Conservation (phyloP, 768 basidiomycete species). For the Leccinum aurantiacum region DNA sequence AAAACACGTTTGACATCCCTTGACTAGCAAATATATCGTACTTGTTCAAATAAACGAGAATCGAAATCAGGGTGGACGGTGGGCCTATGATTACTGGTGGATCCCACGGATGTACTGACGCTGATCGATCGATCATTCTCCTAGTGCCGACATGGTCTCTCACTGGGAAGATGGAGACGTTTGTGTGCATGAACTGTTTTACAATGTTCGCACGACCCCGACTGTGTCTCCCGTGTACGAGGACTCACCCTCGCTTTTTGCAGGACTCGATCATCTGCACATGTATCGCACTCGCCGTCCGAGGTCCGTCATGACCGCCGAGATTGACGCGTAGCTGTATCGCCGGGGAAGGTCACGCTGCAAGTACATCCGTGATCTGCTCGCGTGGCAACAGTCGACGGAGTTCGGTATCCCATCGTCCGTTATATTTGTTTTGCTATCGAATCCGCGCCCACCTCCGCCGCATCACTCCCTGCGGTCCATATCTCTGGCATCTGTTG, state of each 20-base stretch:
- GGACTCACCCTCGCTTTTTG: slow-evolving; percentile 12
- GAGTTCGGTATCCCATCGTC: slow-evolving; percentile 18
- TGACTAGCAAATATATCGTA: slow-evolving; percentile 78
- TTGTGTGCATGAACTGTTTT: slow-evolving; percentile 75
- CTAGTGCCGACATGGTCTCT: slow-evolving; percentile 76
- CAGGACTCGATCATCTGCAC: slow-evolving; percentile 75
- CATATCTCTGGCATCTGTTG: slow-evolving; percentile 20
- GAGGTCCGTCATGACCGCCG: slow-evolving; percentile 38
- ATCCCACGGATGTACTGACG: slow-evolving; percentile 8
- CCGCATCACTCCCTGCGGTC: slow-evolving; percentile 15
- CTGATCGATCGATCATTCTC: neutral
- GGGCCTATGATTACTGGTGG: slow-evolving; percentile 24
- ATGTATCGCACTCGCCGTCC: slow-evolving; percentile 61
- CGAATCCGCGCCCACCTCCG: slow-evolving; percentile 10
- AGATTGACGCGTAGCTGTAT: slow-evolving; percentile 25
- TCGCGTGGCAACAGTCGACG: slow-evolving; percentile 18
- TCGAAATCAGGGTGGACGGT: slow-evolving; percentile 83
- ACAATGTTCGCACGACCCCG: slow-evolving; percentile 55
- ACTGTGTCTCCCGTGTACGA: slow-evolving; percentile 8
- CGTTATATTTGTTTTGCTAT: slow-evolving; percentile 24
- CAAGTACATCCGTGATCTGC: slow-evolving; percentile 21
- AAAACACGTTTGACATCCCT: slow-evolving; percentile 17
- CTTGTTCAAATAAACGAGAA: slow-evolving; percentile 85
- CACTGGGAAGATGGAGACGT: slow-evolving; percentile 88
- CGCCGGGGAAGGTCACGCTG: slow-evolving; percentile 18